Base-by-base conservation (phyloP, 179 eudicot species). In the Drosera spatulata region DNA sequence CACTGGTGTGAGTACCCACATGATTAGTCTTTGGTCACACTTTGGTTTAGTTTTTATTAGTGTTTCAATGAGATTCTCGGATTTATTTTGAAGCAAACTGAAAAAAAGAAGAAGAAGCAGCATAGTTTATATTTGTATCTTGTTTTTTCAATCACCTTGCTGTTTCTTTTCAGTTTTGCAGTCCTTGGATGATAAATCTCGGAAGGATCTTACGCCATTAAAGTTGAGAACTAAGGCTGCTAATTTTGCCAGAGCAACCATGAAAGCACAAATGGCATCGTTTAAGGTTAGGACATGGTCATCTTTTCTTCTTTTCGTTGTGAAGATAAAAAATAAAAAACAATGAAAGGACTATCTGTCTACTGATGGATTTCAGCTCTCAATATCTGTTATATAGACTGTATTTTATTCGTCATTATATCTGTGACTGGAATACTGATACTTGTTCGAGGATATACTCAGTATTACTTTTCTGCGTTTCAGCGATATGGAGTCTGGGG, bases 401-500 rank as follows among this genome's bases (percentile, higher is more conserved):
- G 33, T 22, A 22, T 37, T 37, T 15, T 7, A 55, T 7, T 22
- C 10, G 10, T 37, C 3, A 53, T 6, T 2, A 55, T 37, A 33
- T 10, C 53, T 10, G n/a, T 10, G 4, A 50, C 53, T 50, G 7
- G 49, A 41, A 22, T 55, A 41, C 10, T 22, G 12, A 55, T 37
- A 37, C 58, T 14, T 55, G 37, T 37, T 55, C 13, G 1, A 7
- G 8, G 7, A 46, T 53, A 43, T 55, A 55, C 54, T 47, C 14
- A 65, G 33, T 13, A 41, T 55, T 22, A 67, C 45, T 66, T 2
- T 63, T 58, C 37, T 22, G 65, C 56, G 33, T 61, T 41, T 45
- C 84, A 84, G 91, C 84, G 97, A 7, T 87, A 71, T 74, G 97
- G 97, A 70, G 78, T 91, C 56, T 91, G 98, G 98, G 96, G 78